These are phyloP conservation scores for Flaveria linearis DNA, from an alignment of 129 eudicot species.

Conservation along the genomic window DNA sequence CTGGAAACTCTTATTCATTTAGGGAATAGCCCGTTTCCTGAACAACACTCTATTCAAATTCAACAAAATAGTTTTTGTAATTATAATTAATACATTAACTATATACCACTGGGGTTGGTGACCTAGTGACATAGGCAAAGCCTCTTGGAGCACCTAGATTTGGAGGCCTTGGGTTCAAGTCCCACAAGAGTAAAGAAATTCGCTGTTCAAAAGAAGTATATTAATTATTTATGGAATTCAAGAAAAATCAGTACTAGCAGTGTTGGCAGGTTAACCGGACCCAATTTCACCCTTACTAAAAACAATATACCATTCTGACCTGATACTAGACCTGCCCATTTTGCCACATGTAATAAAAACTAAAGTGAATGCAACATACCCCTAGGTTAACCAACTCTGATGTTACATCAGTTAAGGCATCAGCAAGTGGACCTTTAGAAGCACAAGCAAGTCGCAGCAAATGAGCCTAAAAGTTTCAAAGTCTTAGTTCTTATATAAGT, in stretches of 20 bases:
- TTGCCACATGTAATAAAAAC: slow-evolving; percentile 19
- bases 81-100: background rate
- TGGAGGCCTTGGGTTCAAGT: too few species aligned
- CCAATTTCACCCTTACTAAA: background rate
- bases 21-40: too few species aligned
- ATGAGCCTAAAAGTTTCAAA: slow-evolving; percentile 65
- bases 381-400: slow-evolving; percentile 82
- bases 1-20: too few species aligned
- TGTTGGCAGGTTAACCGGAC: slow-evolving; percentile 8
- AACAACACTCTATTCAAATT: too few species aligned
- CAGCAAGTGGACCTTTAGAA: slow-evolving; percentile 75
- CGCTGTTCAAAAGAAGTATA: too few species aligned
- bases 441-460: slow-evolving; percentile 93
- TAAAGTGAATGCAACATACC: slow-evolving; percentile 46
- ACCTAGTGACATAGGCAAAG: too few species aligned
- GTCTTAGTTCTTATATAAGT: slow-evolving; percentile 15
- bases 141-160: too few species aligned
- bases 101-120: background rate
- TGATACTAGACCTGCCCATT: slow-evolving; percentile 11
- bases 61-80: slow-evolving; percentile 7
- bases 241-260: background rate
- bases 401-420: slow-evolving; percentile 79
- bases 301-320: background rate
- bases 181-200: too few species aligned
- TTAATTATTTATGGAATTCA: background rate